Conservation (phyloP, 495 filamentous ascomycete genomes). For the Pyrenula massariospora region DNA sequence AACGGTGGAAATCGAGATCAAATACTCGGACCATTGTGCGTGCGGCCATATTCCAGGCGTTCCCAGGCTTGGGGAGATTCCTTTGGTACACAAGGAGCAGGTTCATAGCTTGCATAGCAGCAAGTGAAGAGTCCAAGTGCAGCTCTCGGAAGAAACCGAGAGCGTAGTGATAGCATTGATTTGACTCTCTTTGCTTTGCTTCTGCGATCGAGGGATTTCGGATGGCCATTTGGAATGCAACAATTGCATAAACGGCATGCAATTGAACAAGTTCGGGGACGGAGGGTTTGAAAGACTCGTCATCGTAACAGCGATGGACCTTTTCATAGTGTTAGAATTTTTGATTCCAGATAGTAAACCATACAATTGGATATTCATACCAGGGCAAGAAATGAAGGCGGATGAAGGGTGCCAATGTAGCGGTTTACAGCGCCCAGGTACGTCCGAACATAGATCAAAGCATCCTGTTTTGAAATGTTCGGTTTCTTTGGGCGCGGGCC, state of each 20-base stretch:
- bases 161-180: constrained; percentile 65
- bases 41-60: constrained; percentile 50
- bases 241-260: constrained; percentile 67
- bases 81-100: constrained; percentile 59
- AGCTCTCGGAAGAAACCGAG: constrained; percentile 55
- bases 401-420: constrained; percentile 61
- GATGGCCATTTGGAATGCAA: constrained; percentile 60
- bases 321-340: constrained; percentile 26
- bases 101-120: constrained; percentile 58
- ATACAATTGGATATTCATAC: constrained; percentile 2
- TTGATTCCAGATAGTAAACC: constrained; percentile 5
- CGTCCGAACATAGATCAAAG: constrained; percentile 52
- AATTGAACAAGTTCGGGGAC: constrained; percentile 56
- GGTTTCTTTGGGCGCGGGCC: constrained; percentile 41
- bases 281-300: constrained; percentile 44
- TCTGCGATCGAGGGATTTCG: constrained; percentile 41
- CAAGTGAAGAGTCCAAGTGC: constrained; percentile 40
- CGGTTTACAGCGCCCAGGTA: constrained; percentile 61
- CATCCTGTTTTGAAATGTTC: constrained; percentile 41
- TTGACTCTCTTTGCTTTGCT: constrained; percentile 42
- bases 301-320: constrained; percentile 44
- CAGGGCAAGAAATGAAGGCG: neutral
- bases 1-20: constrained; percentile 63
- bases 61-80: constrained; percentile 68
- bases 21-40: constrained; percentile 52